Conservation (phyloP, 2,329 filamentous ascomycete genomes). For the Emmonsia crescens region DNA sequence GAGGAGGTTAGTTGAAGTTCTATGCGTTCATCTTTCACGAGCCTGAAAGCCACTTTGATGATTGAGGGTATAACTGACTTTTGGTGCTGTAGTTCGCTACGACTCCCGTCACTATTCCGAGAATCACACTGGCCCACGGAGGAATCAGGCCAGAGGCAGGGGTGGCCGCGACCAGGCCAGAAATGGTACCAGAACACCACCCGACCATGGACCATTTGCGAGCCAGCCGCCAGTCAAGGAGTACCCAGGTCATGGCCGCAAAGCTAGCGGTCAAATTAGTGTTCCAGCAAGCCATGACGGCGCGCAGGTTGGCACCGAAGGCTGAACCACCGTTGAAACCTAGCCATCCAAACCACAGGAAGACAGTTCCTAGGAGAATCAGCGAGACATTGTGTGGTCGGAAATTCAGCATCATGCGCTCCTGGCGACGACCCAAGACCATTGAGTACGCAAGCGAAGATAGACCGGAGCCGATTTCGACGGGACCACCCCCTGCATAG, state of each 20-base stretch:
- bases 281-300: constrained; percentile 97
- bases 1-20: constrained; percentile 7
- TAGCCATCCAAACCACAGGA: constrained; percentile 98
- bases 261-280: constrained; percentile 89
- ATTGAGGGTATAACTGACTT: constrained; percentile 46
- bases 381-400: constrained; percentile 96
- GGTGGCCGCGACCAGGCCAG: constrained; percentile 78
- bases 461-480: constrained; percentile 92
- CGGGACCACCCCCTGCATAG: constrained; percentile 90
- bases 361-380: constrained; percentile 86
- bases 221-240: constrained; percentile 90
- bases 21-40: not conserved
- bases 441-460: constrained; percentile 90
- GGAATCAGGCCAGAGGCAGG: constrained; percentile 71
- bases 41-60: not conserved
- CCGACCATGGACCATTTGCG: constrained; percentile 92
- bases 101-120: constrained; percentile 53
- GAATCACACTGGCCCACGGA: constrained; percentile 51
- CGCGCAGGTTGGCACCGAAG: constrained; percentile 87
- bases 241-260: constrained; percentile 81
- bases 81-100: constrained; percentile 81
- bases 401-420: constrained; percentile 99
- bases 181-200: constrained; percentile 83
- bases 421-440: constrained; percentile 90
- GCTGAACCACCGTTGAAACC: constrained; percentile 96